These are phyloP conservation scores for Aspergillus nanangensis DNA, from an alignment of 495 filamentous ascomycete species.

Conservation along the genomic window DNA sequence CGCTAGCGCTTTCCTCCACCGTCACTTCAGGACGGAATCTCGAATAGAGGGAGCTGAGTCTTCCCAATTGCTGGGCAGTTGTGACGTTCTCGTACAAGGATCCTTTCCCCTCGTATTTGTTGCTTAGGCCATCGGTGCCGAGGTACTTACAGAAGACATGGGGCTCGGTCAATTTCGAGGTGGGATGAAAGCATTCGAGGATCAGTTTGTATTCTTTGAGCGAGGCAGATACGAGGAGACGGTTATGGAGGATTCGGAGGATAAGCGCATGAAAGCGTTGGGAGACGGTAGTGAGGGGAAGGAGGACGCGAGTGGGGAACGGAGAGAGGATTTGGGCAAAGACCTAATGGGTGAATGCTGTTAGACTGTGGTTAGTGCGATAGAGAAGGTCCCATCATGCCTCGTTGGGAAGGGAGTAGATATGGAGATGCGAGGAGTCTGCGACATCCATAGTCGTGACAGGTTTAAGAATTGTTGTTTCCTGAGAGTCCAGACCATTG, in stretches of 20 bases:
- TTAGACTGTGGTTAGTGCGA: neutral
- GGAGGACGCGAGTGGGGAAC: slow-evolving; percentile 56
- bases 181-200: slow-evolving; percentile 74
- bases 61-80: slow-evolving; percentile 23
- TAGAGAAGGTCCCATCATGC: slow-evolving; percentile 15
- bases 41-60: slow-evolving; percentile 45
- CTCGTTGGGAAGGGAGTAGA: slow-evolving; percentile 50
- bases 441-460: slow-evolving; percentile 7
- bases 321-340: slow-evolving; percentile 58
- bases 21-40: slow-evolving; percentile 56
- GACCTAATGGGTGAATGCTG: slow-evolving; percentile 43
- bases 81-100: slow-evolving; percentile 36
- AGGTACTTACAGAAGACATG: slow-evolving; percentile 66
- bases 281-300: slow-evolving; percentile 57
- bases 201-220: slow-evolving; percentile 60
- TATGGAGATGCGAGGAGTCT: slow-evolving; percentile 2
- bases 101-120: slow-evolving; percentile 31
- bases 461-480: too few relatives aligned
- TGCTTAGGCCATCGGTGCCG: slow-evolving; percentile 48
- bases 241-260: slow-evolving; percentile 61
- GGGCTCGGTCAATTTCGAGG: slow-evolving; percentile 61
- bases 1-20: slow-evolving; percentile 37
- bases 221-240: slow-evolving; percentile 53
- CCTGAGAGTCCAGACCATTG: too few relatives aligned
- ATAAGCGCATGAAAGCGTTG: slow-evolving; percentile 64